Conservation (phyloP, 495 filamentous ascomycete genomes). For the Daldinia bambusicola region DNA sequence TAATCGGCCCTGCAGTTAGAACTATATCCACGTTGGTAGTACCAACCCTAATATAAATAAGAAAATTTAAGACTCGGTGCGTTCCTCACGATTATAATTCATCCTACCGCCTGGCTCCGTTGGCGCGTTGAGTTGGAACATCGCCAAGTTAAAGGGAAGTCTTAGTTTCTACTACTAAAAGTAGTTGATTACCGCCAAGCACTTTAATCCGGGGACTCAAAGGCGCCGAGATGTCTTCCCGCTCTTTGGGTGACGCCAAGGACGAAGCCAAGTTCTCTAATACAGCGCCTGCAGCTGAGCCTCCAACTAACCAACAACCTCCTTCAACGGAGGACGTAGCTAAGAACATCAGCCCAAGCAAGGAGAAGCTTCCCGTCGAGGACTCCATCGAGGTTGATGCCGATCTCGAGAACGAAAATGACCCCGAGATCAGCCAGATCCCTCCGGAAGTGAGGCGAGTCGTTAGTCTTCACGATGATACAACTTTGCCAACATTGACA, state of each 20-base stretch:
- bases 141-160: not conserved
- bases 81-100: not conserved
- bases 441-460: constrained; percentile 62
- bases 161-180: not conserved
- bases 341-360: constrained; percentile 1
- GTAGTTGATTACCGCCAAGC: not conserved
- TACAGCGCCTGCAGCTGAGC: constrained; percentile 29
- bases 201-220: constrained; percentile 2
- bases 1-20: not conserved
- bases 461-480: constrained; percentile 64
- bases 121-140: constrained; percentile 4
- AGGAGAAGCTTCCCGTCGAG: constrained; percentile 44
- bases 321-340: not conserved
- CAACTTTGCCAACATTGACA: constrained; percentile 61
- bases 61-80: not conserved
- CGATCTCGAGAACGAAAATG: constrained; percentile 52
- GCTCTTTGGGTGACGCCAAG: constrained; percentile 30
- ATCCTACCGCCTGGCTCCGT: constrained; percentile 8
- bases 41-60: not conserved
- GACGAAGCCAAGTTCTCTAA: constrained; percentile 39
- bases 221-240: constrained; percentile 37
- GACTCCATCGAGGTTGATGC: constrained; percentile 49
- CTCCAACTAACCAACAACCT: constrained; percentile 31
- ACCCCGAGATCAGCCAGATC: constrained; percentile 60
- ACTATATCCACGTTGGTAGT: not conserved